Evolutionary conservation across 495 filamentous ascomycete species (phyloP).

Genomic region (Trichoderma reesei): DNA sequence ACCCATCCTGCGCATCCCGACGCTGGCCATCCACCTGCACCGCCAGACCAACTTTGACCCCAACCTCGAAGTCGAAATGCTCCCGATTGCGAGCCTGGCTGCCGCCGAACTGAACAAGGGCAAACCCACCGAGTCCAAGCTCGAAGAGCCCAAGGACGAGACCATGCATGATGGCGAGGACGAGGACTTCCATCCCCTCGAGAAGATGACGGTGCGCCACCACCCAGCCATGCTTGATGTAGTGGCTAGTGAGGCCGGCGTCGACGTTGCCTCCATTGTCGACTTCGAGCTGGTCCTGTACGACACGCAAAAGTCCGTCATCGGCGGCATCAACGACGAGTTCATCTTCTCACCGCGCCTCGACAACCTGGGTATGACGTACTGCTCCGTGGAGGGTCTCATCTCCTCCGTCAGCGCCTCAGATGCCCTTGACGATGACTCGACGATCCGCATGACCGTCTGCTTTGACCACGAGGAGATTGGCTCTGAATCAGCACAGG

Average conservation of each 20-base stretch:
- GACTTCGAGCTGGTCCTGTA: slow-evolving; percentile 96
- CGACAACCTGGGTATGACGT: slow-evolving; percentile 93
- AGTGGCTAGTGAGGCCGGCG: slow-evolving; percentile 70
- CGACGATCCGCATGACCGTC: slow-evolving; percentile 75
- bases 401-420: slow-evolving; percentile 63
- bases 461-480: slow-evolving; percentile 98
- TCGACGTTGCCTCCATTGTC: slow-evolving; percentile 57
- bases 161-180: slow-evolving; percentile 32
- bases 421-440: slow-evolving; percentile 58
- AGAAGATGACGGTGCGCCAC: slow-evolving; percentile 71
- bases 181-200: slow-evolving; percentile 58
- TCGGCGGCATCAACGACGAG: slow-evolving; percentile 87
- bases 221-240: slow-evolving; percentile 78
- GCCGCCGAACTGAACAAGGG: slow-evolving; percentile 76
- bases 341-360: slow-evolving; percentile 88
- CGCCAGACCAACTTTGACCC: slow-evolving; percentile 76
- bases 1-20: slow-evolving; percentile 85
- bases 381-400: slow-evolving; percentile 71
- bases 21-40: slow-evolving; percentile 87
- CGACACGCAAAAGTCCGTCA: slow-evolving; percentile 80
- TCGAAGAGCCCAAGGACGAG: slow-evolving; percentile 27
- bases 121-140: slow-evolving; percentile 15
- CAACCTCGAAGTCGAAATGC: slow-evolving; percentile 93
- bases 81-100: slow-evolving; percentile 83
- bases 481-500: slow-evolving; percentile 82